phyloP scores from a whole-genome alignment of 805 yeast genomes.

The Lipomyces yamanashiensis region DNA sequence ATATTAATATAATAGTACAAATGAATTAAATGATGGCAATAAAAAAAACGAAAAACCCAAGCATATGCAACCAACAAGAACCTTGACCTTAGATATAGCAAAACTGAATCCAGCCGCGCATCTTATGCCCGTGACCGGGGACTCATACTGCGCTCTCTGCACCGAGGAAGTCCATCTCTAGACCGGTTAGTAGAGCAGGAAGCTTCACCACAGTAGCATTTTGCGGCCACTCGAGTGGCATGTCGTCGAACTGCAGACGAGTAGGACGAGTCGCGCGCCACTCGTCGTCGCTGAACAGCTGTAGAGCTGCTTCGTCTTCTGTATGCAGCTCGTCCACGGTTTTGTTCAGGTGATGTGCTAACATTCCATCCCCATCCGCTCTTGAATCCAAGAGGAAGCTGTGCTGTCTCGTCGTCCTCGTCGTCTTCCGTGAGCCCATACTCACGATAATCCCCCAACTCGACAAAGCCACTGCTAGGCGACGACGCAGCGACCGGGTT shows the following conservation, averaged over 20 bases:
- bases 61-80: slow-evolving; percentile 7
- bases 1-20: background rate
- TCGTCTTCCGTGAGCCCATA: background rate
- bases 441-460: background rate
- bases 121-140: background rate
- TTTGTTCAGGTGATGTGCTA: background rate
- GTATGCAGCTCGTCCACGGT: slow-evolving; percentile 11
- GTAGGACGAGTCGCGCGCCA: slow-evolving; percentile 5
- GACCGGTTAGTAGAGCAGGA: slow-evolving; percentile 1
- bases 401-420: slow-evolving; percentile 1
- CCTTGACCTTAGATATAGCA: background rate
- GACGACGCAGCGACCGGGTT: slow-evolving; percentile 11
- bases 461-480: background rate
- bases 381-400: slow-evolving; percentile 27
- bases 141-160: slow-evolving; percentile 19
- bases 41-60: background rate
- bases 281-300: background rate
- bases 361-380: slow-evolving; percentile 34
- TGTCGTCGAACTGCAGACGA: slow-evolving; percentile 2
- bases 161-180: slow-evolving; percentile 3
- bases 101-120: background rate
- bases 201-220: slow-evolving; percentile 15
- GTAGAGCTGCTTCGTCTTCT: slow-evolving; percentile 11
- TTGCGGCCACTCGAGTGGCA: background rate
- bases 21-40: background rate